These are phyloP conservation scores for Exophiala phaeomuriformis DNA, from an alignment of 2,329 filamentous ascomycete genomes.

Conservation along the genomic window DNA sequence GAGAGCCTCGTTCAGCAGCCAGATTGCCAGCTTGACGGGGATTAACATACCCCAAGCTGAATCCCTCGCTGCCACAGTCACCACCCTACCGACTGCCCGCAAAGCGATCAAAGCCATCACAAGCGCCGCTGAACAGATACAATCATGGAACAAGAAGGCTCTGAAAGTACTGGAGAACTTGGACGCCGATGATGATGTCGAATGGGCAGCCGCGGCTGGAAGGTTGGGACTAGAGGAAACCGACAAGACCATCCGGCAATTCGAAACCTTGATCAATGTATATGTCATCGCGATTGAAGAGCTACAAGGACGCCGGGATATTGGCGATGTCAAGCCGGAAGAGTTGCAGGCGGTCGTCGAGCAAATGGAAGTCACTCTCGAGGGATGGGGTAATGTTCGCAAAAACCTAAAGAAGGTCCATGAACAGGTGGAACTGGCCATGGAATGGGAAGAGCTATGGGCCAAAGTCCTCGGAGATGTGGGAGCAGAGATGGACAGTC, in stretches of 20 bases:
- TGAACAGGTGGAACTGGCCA: slow-evolving; percentile 86
- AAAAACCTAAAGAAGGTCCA: slow-evolving; percentile 70
- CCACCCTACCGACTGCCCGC: slow-evolving; percentile 74
- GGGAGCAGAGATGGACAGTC: slow-evolving; percentile 73
- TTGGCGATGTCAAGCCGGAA: slow-evolving; percentile 60
- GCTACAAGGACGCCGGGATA: slow-evolving; percentile 71
- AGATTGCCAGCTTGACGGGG: slow-evolving; percentile 84
- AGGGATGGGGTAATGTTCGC: slow-evolving; percentile 78
- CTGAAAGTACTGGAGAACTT: slow-evolving; percentile 80
- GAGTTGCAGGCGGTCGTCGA: slow-evolving; percentile 68
- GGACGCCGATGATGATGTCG: slow-evolving; percentile 92
- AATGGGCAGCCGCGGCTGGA: slow-evolving; percentile 88
- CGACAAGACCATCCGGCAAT: slow-evolving; percentile 66
- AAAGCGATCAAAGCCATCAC: slow-evolving; percentile 76
- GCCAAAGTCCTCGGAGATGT: slow-evolving; percentile 89
- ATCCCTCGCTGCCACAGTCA: slow-evolving; percentile 73
- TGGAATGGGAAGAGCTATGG: slow-evolving; percentile 99
- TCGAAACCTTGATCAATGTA: slow-evolving; percentile 82
- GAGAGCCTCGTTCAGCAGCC: slow-evolving; percentile 83
- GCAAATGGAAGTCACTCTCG: slow-evolving; percentile 82
- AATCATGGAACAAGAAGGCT: slow-evolving; percentile 88
- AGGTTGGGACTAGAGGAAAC: slow-evolving; percentile 48
- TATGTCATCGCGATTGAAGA: slow-evolving; percentile 93
- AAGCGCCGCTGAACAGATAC: slow-evolving; percentile 84
- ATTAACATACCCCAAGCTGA: slow-evolving; percentile 81